These are phyloP conservation scores for Colletotrichum sp. DNA, from an alignment of 2,329 filamentous ascomycete genomes.

Conservation along the genomic window DNA sequence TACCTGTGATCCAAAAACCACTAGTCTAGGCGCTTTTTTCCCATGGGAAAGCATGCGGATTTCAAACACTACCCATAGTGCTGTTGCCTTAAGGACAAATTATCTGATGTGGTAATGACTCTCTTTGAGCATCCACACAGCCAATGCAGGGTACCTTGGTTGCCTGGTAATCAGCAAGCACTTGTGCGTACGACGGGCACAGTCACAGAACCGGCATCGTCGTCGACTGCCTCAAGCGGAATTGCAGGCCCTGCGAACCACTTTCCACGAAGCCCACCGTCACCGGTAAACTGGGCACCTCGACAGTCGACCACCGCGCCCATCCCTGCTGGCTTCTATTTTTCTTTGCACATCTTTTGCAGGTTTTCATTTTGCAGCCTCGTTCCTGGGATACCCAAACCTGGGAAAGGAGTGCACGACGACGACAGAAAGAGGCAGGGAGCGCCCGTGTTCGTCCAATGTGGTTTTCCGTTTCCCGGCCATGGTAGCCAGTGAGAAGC, in stretches of 20 bases:
- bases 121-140: too few relatives aligned
- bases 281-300: conserved; percentile 2
- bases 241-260: conserved; percentile 3
- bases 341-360: background rate
- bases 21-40: too few relatives aligned
- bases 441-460: conserved; percentile 9
- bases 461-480: conserved; percentile 10
- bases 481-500: conserved; percentile 16
- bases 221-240: conserved; percentile 6
- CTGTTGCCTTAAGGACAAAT: too few relatives aligned
- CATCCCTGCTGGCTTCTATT: background rate
- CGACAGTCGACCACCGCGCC: background rate
- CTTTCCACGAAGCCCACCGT: background rate
- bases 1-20: too few relatives aligned
- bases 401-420: background rate
- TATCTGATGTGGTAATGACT: too few relatives aligned
- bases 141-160: too few relatives aligned
- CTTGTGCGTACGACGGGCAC: background rate
- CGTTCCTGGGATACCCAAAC: background rate
- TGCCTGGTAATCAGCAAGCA: background rate
- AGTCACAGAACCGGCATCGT: conserved; percentile 1
- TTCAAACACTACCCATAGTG: too few relatives aligned
- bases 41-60: too few relatives aligned
- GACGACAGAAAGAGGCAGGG: background rate
- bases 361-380: background rate